A percentile compares a stretch with the other conserved stretches of the same genome.
Conservation (phyloP, 2,329 filamentous ascomycete genomes). For the Hirsutella rhossiliensis region DNA sequence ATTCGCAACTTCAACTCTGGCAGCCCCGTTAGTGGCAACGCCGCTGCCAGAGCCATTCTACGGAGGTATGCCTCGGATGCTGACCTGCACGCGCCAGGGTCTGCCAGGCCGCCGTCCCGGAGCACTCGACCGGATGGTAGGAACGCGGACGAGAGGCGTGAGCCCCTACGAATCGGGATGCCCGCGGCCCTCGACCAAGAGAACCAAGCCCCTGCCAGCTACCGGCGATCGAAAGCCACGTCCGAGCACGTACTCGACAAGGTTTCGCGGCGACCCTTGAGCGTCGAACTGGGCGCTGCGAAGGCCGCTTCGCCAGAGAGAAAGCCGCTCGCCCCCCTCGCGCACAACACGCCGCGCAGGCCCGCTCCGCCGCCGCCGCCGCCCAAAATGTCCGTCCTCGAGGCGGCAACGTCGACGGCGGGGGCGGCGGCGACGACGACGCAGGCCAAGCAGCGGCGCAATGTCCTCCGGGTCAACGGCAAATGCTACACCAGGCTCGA, state of each 20-base stretch:
- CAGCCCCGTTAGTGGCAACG: conserved; percentile 41
- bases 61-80: conserved; percentile 26
- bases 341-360: conserved; percentile 61
- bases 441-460: conserved; percentile 63
- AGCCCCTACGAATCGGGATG: conserved; percentile 33
- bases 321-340: conserved; percentile 40
- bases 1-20: conserved; percentile 42
- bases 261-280: conserved; percentile 36
- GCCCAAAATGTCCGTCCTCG: conserved; percentile 94
- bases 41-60: conserved; percentile 27
- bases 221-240: conserved; percentile 48
- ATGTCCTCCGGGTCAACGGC: conserved; percentile 78
- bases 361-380: conserved; percentile 72
- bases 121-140: conserved; percentile 2
- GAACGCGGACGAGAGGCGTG: neutral
- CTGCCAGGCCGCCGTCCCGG: conserved; percentile 18
- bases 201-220: conserved; percentile 63
- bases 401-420: conserved; percentile 74
- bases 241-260: conserved; percentile 43
- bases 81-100: conserved; percentile 19
- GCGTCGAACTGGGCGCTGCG: neutral
- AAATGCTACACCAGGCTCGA: conserved; percentile 85
- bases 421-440: conserved; percentile 69
- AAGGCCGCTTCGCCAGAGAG: conserved; percentile 29
- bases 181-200: conserved; percentile 67